Evolutionary conservation across 202 grass and related monocot genomes (phyloP), one percentile per base, ranked within the genome.

Genomic region (Alloteropsis angusta): DNA sequence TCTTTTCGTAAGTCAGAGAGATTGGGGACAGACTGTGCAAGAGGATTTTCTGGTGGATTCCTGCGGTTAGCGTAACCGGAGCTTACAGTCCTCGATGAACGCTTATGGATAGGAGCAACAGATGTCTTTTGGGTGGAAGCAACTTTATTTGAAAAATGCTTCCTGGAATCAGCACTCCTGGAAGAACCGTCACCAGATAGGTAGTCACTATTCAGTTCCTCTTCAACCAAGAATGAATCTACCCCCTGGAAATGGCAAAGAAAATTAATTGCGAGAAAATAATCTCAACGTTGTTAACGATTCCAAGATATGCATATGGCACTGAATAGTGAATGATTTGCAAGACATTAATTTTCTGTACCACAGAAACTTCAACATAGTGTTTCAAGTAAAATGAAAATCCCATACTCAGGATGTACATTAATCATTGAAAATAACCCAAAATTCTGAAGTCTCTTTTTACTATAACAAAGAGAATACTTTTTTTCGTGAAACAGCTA

Each of bases 1-100:
- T 96, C 96, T 60, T 95, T 99, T 84, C 89, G 83, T 21, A 99
- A 89, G 63, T 99, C 92, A 5, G 86, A 81, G 65, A 99, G 93
- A 80, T 81, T 93, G 18, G 92, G 92, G 60, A 99, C 87, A 62
- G 92, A 96, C 58, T 96, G 90, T 36, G 84, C 92, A 62, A 93
- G 84, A 75, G 88, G 79, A 85, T 96, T 96, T 73, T 91, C 90
- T 80, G 70, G 50, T 80, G 60, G 68, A 66, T 71, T 82, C 68
- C 79, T 87, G 68, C 81, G 76, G 71, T 86, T 96, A 68, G 78
- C 61, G 54, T 88, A 92, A 86, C 76, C 71, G 17, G 78, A 72
- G 65, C 57, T 89, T 76, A 80, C 32, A 7, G 88, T 66, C 60
- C 88, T 94, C 44, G 81, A 80, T 37, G 86, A 87, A 75, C 80